Evolutionary conservation across 1,284 basidiomycete species (phyloP).

Genomic region (Heliocybe sulcata): DNA sequence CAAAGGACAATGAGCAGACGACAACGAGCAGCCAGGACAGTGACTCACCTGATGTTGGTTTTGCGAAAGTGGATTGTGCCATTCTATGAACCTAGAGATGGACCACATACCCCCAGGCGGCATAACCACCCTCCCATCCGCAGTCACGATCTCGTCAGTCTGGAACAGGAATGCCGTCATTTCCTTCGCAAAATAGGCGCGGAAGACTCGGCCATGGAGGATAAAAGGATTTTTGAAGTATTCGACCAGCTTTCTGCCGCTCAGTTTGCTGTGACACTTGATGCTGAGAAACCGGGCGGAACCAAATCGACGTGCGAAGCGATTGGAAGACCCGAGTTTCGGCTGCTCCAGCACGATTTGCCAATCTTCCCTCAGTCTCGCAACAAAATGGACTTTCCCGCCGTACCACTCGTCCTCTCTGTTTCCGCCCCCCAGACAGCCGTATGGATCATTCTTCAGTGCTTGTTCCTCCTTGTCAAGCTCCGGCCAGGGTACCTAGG

Average conservation of each 20-base stretch:
- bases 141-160: conserved; percentile 22
- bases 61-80: conserved; percentile 24
- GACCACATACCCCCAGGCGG: conserved; percentile 4
- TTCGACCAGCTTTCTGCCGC: conserved; percentile 10
- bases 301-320: conserved; percentile 32
- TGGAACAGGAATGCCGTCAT: conserved; percentile 27
- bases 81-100: conserved; percentile 23
- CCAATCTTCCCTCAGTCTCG: conserved; percentile 10
- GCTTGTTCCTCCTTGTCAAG: conserved; percentile 26
- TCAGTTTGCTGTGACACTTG: conserved; percentile 17
- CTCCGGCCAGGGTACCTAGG: conserved; percentile 29
- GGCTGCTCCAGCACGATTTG: conserved; percentile 23
- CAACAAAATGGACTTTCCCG: conserved; percentile 27
- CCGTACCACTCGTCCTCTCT: conserved; percentile 23
- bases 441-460: conserved; percentile 14
- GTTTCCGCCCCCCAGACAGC: conserved; percentile 17
- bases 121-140: conserved; percentile 1
- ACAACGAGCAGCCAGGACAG: not conserved
- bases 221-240: conserved; percentile 28
- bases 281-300: conserved; percentile 29
- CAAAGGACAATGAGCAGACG: conserved; percentile 4
- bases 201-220: conserved; percentile 26
- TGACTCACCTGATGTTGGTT: conserved; percentile 26
- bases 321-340: conserved; percentile 25
- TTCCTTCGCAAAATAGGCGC: conserved; percentile 31